Evolutionary conservation across 192 early-diverging fungal species (phyloP), one percentile per base, ranked within the genome.

Genomic region (Backusella tarrabulga): DNA sequence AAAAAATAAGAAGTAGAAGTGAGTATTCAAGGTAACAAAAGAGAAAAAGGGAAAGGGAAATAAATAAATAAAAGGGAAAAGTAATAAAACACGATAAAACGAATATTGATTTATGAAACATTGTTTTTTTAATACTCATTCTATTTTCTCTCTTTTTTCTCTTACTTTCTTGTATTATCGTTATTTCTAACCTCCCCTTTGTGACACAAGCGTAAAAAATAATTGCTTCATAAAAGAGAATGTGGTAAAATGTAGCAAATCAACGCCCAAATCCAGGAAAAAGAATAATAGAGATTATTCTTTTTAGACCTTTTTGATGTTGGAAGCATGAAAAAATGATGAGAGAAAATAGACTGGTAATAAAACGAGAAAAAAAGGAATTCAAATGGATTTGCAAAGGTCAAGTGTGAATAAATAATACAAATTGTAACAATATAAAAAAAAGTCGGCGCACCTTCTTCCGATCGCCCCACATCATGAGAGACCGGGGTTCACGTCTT

Each of bases 391-490:
- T 63, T 63, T 63, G 23, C 23, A 26, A 63, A 63, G 19, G 56
- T 29, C 56, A 60, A 60, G 56, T 60, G 56, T 26, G 23, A 60
- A 26, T 60, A 60, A 50, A 50, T 50, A 19, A 60, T 60, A 60
- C n/a, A 60, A 60, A 60, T 60, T 60, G 56, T 60, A 60, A 60
- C 9, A 72, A 40, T 40, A 41, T 36, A 50, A 50, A 72, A 72
- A 46, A 50, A 72, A 72, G 8, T 46, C 70, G 70, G 70, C 70
- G 70, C 38, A 75, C 74, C 74, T 75, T 75, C 60, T 66, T 75
- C 40, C 74, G 74, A 66, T 75, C 74, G 66, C 74, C 74, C 74
- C 74, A 75, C 26, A 75, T 75, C 56, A 75, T 38, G 34, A 75
- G 56, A 42, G 66, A 75, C 60, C 60, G 56, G 66, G 74, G 74